A percentile compares a stretch with the other conserved stretches of the same genome.
Conservation (phyloP, 1,284 basidiomycete genomes). For the Hemileia vastatrix region DNA sequence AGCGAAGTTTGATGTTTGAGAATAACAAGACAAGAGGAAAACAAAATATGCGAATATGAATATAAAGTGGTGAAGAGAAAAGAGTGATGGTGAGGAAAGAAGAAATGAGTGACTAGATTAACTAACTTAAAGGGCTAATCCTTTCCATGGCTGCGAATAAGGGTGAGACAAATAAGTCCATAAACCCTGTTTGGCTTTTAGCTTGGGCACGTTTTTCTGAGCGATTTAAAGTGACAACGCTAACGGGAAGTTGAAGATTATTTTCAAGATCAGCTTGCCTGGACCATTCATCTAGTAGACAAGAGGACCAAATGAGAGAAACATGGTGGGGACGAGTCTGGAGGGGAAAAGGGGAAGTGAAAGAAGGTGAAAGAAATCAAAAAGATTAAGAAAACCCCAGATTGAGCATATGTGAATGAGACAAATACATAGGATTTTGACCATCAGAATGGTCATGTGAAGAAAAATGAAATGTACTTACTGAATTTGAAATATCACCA, state of each 20-base stretch:
- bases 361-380: constrained; percentile 7
- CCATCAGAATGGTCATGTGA: no score
- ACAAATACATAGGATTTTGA: no score
- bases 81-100: no score
- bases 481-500: constrained; percentile 91
- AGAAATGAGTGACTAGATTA: background rate
- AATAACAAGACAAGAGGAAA: background rate
- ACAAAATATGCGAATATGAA: no score
- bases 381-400: constrained; percentile 42
- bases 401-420: background rate
- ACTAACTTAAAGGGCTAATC: constrained; percentile 10
- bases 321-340: constrained; percentile 82
- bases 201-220: constrained; percentile 55
- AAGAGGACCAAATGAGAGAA: constrained; percentile 79
- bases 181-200: constrained; percentile 79
- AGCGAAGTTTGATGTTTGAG: background rate
- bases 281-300: constrained; percentile 76
- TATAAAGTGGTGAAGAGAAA: no score
- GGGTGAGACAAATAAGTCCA: constrained; percentile 67
- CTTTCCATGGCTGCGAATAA: constrained; percentile 60
- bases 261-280: constrained; percentile 72
- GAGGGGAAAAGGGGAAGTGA: background rate
- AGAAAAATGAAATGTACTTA: no score
- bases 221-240: constrained; percentile 49
- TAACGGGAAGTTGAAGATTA: constrained; percentile 64